A percentile compares a stretch with the other conserved stretches of the same genome.
Conservation (phyloP, 148 eudicot species). For the Salicornia ramosissima region DNA sequence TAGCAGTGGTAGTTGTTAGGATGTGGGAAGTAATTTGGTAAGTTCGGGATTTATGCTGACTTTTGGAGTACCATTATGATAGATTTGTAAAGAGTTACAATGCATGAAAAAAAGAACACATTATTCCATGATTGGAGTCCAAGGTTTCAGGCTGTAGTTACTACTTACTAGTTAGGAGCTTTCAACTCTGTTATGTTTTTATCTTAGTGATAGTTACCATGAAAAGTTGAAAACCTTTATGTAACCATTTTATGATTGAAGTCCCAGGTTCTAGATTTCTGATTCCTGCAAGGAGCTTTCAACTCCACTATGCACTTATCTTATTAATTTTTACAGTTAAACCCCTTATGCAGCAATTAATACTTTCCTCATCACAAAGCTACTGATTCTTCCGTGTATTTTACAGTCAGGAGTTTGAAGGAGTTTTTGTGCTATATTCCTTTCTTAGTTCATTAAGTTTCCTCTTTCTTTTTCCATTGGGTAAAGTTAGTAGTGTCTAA, state of each 20-base stretch:
- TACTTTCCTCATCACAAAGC: neutral
- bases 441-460: neutral
- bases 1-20: neutral
- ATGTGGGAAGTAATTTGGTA: neutral
- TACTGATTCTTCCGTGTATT: neutral
- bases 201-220: too few relatives aligned
- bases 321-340: too few relatives aligned
- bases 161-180: neutral
- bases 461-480: neutral
- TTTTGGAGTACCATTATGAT: neutral
- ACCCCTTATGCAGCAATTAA: too few relatives aligned
- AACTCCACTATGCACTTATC: neutral
- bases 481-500: neutral
- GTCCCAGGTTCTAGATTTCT: neutral
- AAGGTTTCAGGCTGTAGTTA: neutral
- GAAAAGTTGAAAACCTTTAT: neutral
- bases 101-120: neutral
- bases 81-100: neutral
- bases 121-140: neutral
- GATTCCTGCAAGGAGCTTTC: neutral
- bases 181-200: neutral
- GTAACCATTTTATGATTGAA: neutral
- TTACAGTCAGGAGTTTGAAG: neutral
- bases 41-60: neutral
- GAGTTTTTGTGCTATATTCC: neutral